Conservation (phyloP, 768 basidiomycete species). For the Suillus decipiens region DNA sequence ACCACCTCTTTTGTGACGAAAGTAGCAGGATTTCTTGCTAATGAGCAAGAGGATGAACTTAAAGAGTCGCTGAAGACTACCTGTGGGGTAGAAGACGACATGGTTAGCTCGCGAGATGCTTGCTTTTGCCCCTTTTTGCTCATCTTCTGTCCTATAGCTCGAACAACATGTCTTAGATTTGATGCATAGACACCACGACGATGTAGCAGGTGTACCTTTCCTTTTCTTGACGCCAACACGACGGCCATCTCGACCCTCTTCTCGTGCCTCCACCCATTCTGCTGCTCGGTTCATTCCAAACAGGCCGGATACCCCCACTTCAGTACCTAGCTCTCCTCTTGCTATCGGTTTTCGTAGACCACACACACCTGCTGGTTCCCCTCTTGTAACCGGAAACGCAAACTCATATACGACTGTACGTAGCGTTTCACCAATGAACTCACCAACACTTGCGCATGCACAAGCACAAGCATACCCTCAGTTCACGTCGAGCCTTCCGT, state of each 20-base stretch:
- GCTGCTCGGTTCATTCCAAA: conserved; percentile 57
- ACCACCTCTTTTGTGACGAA: conserved; percentile 63
- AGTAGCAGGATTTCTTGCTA: conserved; percentile 70
- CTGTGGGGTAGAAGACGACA: conserved; percentile 69
- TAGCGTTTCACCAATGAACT: conserved; percentile 60
- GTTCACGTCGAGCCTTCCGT: conserved; percentile 78
- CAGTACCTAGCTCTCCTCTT: conserved; percentile 77
- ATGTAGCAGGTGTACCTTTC: conserved; percentile 80
- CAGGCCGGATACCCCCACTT: conserved; percentile 75
- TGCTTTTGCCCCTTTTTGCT: conserved; percentile 20
- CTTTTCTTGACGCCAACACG: conserved; percentile 79
- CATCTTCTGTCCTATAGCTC: conserved; percentile 45
- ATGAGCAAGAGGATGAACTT: conserved; percentile 87
- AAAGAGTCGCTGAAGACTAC: conserved; percentile 71
- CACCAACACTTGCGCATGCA: conserved; percentile 62
- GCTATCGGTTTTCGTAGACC: conserved; percentile 74
- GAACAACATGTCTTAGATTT: conserved; percentile 91
- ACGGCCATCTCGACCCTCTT: conserved; percentile 80
- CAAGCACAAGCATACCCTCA: conserved; percentile 60
- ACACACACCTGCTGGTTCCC: conserved; percentile 78
- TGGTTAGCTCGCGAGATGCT: conserved; percentile 45
- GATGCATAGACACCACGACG: conserved; percentile 94
- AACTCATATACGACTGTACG: conserved; percentile 57
- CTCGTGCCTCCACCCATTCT: conserved; percentile 74
- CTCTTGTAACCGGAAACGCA: conserved; percentile 59